Percentiles rank a stretch among this genome's conserved stretches.
Evolutionary conservation across 1,139 yeast species (phyloP).

Genomic region (Scheffersomyces parashehatae): DNA sequence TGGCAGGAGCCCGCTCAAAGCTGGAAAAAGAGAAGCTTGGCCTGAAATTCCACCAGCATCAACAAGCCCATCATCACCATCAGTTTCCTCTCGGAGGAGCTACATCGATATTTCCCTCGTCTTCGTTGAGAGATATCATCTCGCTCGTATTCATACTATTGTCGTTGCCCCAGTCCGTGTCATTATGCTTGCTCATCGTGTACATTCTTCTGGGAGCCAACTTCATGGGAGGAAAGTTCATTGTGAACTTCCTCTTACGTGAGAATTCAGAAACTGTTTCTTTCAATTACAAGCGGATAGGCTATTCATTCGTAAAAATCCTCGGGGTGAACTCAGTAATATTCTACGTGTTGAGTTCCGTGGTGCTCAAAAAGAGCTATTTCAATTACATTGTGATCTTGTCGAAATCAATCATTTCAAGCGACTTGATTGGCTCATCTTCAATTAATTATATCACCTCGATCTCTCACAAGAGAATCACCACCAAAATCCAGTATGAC

Average conservation of each 20-base stretch:
- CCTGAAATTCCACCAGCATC: slow-evolving; percentile 6
- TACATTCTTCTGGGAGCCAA: slow-evolving; percentile 46
- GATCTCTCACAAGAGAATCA: slow-evolving; percentile 10
- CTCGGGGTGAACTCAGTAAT: slow-evolving; percentile 30
- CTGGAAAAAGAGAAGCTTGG: too few relatives aligned
- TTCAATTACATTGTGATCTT: slow-evolving; percentile 43
- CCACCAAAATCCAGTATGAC: slow-evolving; percentile 16
- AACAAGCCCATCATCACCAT: slow-evolving; percentile 10
- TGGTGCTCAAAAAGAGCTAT: slow-evolving; percentile 32
- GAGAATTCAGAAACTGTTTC: slow-evolving; percentile 5
- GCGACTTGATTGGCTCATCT: slow-evolving; percentile 47
- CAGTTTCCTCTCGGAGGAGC: slow-evolving; percentile 9
- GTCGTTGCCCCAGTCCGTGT: slow-evolving; percentile 42
- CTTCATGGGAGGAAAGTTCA: slow-evolving; percentile 41
- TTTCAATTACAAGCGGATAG: slow-evolving; percentile 4
- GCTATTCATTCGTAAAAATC: slow-evolving; percentile 5
- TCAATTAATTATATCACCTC: slow-evolving; percentile 21
- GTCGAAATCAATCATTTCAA: slow-evolving; percentile 52
- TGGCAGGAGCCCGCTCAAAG: too few relatives aligned
- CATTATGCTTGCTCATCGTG: slow-evolving; percentile 34
- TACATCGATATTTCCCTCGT: slow-evolving; percentile 22
- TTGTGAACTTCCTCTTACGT: slow-evolving; percentile 31
- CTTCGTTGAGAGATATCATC: slow-evolving; percentile 44
- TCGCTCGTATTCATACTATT: slow-evolving; percentile 44
- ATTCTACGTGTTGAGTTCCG: slow-evolving; percentile 27